Conservation (phyloP, 192 early-diverging fungal species). For the Mortierella hygrophila region DNA sequence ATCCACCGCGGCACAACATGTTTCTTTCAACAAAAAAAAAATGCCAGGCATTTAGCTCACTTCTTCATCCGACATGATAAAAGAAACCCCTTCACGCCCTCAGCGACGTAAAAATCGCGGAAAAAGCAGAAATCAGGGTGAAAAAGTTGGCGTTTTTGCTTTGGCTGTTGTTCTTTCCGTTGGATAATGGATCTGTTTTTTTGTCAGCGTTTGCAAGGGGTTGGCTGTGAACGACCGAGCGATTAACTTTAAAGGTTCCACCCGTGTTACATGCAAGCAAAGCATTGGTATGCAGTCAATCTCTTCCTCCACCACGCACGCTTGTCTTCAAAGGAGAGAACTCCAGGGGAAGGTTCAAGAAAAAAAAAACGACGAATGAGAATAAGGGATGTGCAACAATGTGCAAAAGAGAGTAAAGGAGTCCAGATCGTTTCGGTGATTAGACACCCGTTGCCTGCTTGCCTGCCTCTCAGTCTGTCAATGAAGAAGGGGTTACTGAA, state of each 20-base stretch:
- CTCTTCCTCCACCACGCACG: not conserved
- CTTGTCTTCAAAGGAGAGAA: not conserved
- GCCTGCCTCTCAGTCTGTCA: too few species aligned
- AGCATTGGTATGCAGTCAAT: not conserved
- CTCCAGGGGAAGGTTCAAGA: not conserved
- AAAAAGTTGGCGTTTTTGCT: not conserved
- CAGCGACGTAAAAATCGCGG: not conserved
- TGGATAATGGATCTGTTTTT: not conserved
- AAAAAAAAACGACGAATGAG: not conserved
- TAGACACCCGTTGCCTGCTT: too few species aligned
- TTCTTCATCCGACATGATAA: not conserved
- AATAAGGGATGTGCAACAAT: not conserved
- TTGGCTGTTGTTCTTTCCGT: not conserved
- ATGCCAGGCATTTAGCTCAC: not conserved
- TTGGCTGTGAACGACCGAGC: not conserved
- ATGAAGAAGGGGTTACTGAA: too few species aligned
- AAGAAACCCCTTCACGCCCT: not conserved
- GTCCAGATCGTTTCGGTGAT: too few species aligned
- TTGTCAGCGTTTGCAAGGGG: not conserved
- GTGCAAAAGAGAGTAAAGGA: too few species aligned
- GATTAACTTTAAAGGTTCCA: not conserved
- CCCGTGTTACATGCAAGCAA: too few species aligned
- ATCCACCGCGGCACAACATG: too few species aligned
- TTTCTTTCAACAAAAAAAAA: too few species aligned
- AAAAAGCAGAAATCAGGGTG: not conserved